Conservation (phyloP, 768 basidiomycete species). For the Sarcomyxa edulis region DNA sequence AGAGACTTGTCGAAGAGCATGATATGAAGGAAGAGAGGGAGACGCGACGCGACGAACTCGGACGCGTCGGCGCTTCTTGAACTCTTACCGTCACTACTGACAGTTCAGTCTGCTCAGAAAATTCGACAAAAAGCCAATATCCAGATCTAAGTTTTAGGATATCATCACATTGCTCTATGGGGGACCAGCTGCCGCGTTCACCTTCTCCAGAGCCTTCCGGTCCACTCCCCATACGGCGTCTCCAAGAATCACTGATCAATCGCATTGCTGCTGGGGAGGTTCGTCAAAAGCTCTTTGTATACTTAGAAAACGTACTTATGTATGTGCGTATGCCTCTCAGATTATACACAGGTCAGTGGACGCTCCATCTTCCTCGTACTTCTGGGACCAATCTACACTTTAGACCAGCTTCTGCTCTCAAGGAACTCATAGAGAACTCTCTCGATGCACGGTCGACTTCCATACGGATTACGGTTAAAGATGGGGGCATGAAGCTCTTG, state of each 20-base stretch:
- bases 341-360: slow-evolving; percentile 33
- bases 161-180: too few relatives aligned
- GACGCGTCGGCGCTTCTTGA: too few relatives aligned
- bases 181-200: too few relatives aligned
- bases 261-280: slow-evolving; percentile 84
- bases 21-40: too few relatives aligned
- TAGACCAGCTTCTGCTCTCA: slow-evolving; percentile 89
- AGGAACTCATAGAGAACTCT: slow-evolving; percentile 92
- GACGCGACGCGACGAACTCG: too few relatives aligned
- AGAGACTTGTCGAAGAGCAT: too few relatives aligned
- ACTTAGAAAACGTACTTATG: neutral
- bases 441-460: slow-evolving; percentile 90
- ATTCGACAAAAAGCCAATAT: too few relatives aligned
- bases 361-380: neutral
- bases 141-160: too few relatives aligned
- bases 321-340: slow-evolving; percentile 9
- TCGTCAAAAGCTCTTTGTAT: slow-evolving; percentile 10
- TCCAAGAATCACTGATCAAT: slow-evolving; percentile 83
- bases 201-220: slow-evolving; percentile 18
- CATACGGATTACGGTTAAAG: slow-evolving; percentile 86
- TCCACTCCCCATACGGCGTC: slow-evolving; percentile 65
- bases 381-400: neutral
- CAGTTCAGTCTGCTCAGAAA: too few relatives aligned
- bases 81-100: too few relatives aligned
- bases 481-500: slow-evolving; percentile 91